Base-by-base conservation (phyloP, 257 asterid genomes). In the Datura wrightii region DNA sequence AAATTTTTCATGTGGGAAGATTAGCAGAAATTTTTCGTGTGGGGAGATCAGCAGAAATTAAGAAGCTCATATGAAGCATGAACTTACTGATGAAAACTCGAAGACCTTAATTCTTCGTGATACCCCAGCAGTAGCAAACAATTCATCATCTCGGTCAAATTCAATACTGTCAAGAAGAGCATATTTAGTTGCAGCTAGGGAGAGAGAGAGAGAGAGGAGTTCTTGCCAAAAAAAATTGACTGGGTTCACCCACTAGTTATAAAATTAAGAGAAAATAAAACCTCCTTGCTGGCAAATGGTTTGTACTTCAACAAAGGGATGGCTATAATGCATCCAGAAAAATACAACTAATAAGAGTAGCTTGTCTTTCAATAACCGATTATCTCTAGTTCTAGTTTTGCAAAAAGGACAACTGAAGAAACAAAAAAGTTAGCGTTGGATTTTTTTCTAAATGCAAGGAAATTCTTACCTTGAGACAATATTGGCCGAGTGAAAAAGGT, bases 91-190 rank as follows among this genome's bases (percentile, higher is more conserved):
- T 83, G 93, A 82, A 85, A 91, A 93, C 83, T 93, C 95, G 58
- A 91, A 93, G 90, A 93, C 88, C 89, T 92, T 93, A 83, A 93
- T 90, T 15, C 95, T 90, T 71, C 95, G 92, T 58, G 97, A 92
- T 71, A 93, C 95, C 83, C 97, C 97, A 80, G 94, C 97, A n/a
- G 95, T 93, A 85, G 97, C 97, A 86, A 93, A 93, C 86, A 93
- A 89, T 87, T 93, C 95, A 86, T 91, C 95, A 82, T 93, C 97
- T 88, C 97, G 92, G 72, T 93, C 95, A 86, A 93, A 93, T 83
- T 93, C 97, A 82, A 93, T 93, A 87, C 97, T 93, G 97, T 91
- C 85, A 87, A 50, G 55, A 42, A 46, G 83, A 86, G 63, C 76
- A 82, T 80, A 59, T 67, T 76, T 71, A 13, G 50, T 71, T 54